These are phyloP conservation scores for Iris macrosiphon DNA, from an alignment of 106 monocot genomes.

Conservation along the genomic window DNA sequence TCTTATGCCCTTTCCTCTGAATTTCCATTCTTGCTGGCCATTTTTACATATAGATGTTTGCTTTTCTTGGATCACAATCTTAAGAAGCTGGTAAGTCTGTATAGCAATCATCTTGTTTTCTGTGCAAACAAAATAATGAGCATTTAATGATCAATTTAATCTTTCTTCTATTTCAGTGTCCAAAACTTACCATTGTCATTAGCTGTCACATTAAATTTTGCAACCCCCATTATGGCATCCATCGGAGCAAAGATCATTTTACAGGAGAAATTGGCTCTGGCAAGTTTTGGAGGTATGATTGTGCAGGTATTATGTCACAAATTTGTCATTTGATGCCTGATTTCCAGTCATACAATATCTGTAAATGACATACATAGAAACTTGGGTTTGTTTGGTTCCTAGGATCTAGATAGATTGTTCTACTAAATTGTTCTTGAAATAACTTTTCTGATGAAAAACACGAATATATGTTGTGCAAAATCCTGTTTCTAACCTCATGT, in stretches of 20 bases:
- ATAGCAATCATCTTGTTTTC: neutral
- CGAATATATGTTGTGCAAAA: no score
- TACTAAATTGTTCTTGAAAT: neutral
- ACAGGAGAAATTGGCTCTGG: conserved; percentile 22
- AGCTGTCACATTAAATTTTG: conserved; percentile 34
- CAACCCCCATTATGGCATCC: conserved; percentile 36
- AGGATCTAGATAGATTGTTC: neutral
- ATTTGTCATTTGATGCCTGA: no score
- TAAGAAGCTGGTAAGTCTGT: neutral
- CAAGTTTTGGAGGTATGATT: conserved; percentile 29
- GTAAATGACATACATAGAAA: no score
- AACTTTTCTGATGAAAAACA: neutral
- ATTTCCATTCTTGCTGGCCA: no score
- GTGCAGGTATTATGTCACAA: neutral
- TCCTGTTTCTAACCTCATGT: no score
- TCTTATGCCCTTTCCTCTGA: no score
- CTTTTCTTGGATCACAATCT: neutral
- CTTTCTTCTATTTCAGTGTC: conserved; percentile 31
- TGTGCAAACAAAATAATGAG: neutral
- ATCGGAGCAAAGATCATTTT: conserved; percentile 44
- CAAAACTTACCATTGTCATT: conserved; percentile 27
- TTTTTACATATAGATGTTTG: no score
- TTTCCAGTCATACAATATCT: no score
- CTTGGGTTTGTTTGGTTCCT: neutral
- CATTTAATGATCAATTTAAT: conserved; percentile 10